Percentiles rank a stretch among this genome's conserved stretches.
phyloP scores from a whole-genome alignment of 2,329 filamentous ascomycete genomes.

The Ceratocystis lukuohia region DNA sequence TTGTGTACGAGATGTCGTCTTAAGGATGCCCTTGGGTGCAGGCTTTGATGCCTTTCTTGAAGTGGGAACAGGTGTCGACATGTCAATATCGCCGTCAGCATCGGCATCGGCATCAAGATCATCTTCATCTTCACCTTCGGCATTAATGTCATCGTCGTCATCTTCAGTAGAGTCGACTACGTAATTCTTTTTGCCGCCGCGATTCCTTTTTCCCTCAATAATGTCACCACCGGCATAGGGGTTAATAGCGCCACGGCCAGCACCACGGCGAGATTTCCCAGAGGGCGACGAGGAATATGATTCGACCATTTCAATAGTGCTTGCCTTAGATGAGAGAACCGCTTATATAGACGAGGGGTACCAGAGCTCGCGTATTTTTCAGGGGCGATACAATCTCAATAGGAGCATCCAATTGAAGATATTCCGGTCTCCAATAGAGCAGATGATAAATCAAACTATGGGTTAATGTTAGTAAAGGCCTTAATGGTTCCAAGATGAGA shows the following conservation, averaged over 20 bases:
- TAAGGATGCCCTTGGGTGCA: constrained; percentile 20
- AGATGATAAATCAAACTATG: neutral
- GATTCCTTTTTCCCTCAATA: constrained; percentile 38
- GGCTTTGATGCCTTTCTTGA: constrained; percentile 19
- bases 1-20: constrained; percentile 23
- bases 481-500: neutral
- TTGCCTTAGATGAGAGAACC: neutral
- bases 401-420: neutral
- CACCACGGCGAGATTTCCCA: constrained; percentile 32
- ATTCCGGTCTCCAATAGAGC: neutral
- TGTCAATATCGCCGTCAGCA: constrained; percentile 37
- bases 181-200: constrained; percentile 45
- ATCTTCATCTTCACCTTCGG: constrained; percentile 29
- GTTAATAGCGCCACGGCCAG: constrained; percentile 1
- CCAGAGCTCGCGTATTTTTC: neutral
- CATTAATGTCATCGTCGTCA: constrained; percentile 31
- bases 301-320: neutral
- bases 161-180: constrained; percentile 43
- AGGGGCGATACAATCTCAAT: neutral
- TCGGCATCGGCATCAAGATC: constrained; percentile 29
- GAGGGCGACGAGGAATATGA: constrained; percentile 12
- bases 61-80: constrained; percentile 28
- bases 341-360: neutral
- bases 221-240: constrained; percentile 32
- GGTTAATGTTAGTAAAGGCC: neutral